phyloP scores from a whole-genome alignment of 129 eudicot genomes.

The Escallonia herrerae region DNA sequence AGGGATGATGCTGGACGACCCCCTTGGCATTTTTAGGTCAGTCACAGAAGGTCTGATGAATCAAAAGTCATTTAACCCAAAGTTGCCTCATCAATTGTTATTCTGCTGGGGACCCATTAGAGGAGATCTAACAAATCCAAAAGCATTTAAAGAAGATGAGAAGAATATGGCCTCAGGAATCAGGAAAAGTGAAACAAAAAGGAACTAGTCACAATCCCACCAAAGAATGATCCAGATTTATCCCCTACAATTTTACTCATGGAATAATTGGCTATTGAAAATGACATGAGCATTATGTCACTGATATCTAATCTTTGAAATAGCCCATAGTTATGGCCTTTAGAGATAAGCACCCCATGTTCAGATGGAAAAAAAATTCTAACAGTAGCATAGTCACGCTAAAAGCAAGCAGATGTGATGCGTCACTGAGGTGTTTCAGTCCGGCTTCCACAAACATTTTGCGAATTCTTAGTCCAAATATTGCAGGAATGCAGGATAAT shows the following conservation, averaged over 20 bases:
- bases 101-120: constrained; percentile 45
- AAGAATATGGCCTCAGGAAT: constrained; percentile 67
- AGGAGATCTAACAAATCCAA: constrained; percentile 54
- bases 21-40: constrained; percentile 23
- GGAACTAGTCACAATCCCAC: constrained; percentile 61
- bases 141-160: constrained; percentile 43
- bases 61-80: constrained; percentile 38
- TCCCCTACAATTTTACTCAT: constrained; percentile 14
- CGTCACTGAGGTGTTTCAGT: neutral
- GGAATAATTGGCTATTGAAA: constrained; percentile 18
- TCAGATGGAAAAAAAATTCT: no score
- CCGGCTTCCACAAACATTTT: neutral
- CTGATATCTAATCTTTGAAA: neutral
- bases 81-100: constrained; percentile 57
- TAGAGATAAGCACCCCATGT: neutral
- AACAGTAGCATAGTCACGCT: neutral
- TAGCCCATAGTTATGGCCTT: neutral
- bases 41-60: constrained; percentile 38
- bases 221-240: constrained; percentile 33
- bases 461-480: neutral
- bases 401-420: constrained; percentile 10
- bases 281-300: constrained; percentile 56
- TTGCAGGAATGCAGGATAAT: neutral
- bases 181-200: constrained; percentile 67
- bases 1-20: constrained; percentile 53